Base-by-base conservation (phyloP, 1,139 yeast genomes). In the Kodamaea suecica region DNA sequence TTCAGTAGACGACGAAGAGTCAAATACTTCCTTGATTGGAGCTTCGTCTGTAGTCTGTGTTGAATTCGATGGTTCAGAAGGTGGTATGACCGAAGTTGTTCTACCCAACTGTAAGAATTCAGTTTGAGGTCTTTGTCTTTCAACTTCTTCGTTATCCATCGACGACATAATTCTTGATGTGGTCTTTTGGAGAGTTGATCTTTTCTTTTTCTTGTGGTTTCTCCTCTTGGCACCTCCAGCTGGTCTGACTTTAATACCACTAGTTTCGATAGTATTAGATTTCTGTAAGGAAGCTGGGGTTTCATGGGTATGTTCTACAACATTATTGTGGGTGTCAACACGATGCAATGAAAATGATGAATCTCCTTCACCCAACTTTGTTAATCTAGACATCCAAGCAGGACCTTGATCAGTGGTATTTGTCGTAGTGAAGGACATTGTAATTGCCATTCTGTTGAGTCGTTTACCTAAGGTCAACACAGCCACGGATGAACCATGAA, bases 401-500 rank as follows among this genome's bases (percentile, higher is more conserved):
- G 79, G 65, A 3, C 74, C 70, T 33, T 72, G 74, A 11, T 78
- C 81, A 43, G 77, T 80, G 6, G 84, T 84, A 34, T 77, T 77
- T 4, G 85, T 77, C 12, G 62, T 55, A 15, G 96, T 88, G 55
- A 86, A 83, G 0, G 97, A 78, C 84, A 88, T 85, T 3, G 97
- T 86, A 48, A 92, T 80, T 4, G 96, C 87, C 83, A 92, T 83
- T 42, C 95, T 81, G 63, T 90, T 88, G 56, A 92, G 74, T 41
- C 94, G 82, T 52, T 81, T 84, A 35, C 97, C 97, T 34, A 92
- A 70, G 0, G 94, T 81, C 45, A 88, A 75, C 4, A 90, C 96
- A 0, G 98, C 98, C 30, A 92, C 95, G 0, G 97, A 88, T 0
- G 97, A 90, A 10, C 98, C 98, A 61, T 92, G 98, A 19, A 92